Percentiles rank a stretch among this genome's conserved stretches.
phyloP scores from a whole-genome alignment of 1,284 basidiomycete species.

The Ganoderma lucidum region DNA sequence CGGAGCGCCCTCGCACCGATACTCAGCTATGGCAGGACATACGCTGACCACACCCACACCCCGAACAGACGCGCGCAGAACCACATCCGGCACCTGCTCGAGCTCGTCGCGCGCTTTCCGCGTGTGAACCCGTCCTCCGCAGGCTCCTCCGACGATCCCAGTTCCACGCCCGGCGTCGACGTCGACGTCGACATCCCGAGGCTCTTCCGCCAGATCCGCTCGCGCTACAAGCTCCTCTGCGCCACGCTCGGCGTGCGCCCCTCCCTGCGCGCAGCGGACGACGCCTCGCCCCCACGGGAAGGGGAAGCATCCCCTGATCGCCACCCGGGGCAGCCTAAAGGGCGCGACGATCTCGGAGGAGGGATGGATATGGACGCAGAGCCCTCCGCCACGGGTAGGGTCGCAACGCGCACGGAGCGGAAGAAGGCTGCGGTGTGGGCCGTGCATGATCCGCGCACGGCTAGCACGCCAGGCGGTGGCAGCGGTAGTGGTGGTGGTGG shows the following conservation, averaged over 20 bases:
- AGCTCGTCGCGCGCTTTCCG: conserved; percentile 82
- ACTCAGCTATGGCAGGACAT: too few species aligned
- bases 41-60: conserved; percentile 32
- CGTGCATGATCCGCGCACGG: conserved; percentile 19
- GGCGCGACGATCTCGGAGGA: conserved; percentile 20
- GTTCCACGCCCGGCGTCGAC: conserved; percentile 45
- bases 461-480: neutral
- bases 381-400: conserved; percentile 13
- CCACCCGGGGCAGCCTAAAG: neutral
- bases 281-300: conserved; percentile 15
- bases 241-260: conserved; percentile 83
- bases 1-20: neutral
- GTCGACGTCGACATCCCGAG: conserved; percentile 75
- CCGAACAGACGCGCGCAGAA: conserved; percentile 61
- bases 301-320: neutral
- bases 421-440: conserved; percentile 35
- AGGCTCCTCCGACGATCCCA: neutral
- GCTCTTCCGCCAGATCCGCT: conserved; percentile 86
- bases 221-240: conserved; percentile 88
- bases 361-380: neutral
- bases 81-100: conserved; percentile 75
- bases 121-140: conserved; percentile 73
- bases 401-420: conserved; percentile 10
- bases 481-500: neutral
- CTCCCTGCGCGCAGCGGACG: conserved; percentile 51